phyloP scores from a whole-genome alignment of 257 asterid species.

The Verbena officinalis region DNA sequence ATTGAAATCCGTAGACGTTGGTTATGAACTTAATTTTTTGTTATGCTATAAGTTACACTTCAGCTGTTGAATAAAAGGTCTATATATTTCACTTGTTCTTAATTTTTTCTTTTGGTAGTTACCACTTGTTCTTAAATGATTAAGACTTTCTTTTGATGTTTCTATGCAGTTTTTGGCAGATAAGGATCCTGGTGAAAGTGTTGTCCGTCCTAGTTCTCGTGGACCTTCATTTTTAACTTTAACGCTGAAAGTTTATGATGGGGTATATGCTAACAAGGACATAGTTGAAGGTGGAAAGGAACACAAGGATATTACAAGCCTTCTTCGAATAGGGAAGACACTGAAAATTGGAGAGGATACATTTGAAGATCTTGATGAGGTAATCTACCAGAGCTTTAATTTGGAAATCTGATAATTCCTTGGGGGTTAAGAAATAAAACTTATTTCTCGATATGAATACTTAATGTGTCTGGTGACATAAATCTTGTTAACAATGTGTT shows the following conservation, averaged over 20 bases:
- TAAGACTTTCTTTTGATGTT: conserved; percentile 7
- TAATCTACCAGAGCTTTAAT: conserved; percentile 29
- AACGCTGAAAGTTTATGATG: conserved; percentile 78
- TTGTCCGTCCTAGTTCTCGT: conserved; percentile 88
- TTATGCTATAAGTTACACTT: neutral
- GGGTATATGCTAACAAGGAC: conserved; percentile 88
- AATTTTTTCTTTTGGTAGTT: no score
- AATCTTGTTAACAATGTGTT: neutral
- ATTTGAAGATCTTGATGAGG: conserved; percentile 99
- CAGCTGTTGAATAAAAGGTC: neutral
- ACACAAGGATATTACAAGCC: conserved; percentile 86
- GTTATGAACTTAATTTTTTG: conserved; percentile 4
- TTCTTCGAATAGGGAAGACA: conserved; percentile 90
- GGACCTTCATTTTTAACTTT: conserved; percentile 86
- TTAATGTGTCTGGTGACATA: no score
- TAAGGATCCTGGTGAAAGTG: conserved; percentile 92
- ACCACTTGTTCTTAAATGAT: conserved; percentile 17
- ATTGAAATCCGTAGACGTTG: neutral
- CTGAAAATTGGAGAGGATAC: conserved; percentile 95
- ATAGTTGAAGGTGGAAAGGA: conserved; percentile 93
- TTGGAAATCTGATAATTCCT: neutral
- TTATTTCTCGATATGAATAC: conserved; percentile 6
- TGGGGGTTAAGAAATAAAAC: neutral
- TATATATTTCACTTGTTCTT: no score
- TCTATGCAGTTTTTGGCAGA: conserved; percentile 64